Evolutionary conservation across 1,284 basidiomycete genomes (phyloP).

Genomic region (Malassezia sp.): DNA sequence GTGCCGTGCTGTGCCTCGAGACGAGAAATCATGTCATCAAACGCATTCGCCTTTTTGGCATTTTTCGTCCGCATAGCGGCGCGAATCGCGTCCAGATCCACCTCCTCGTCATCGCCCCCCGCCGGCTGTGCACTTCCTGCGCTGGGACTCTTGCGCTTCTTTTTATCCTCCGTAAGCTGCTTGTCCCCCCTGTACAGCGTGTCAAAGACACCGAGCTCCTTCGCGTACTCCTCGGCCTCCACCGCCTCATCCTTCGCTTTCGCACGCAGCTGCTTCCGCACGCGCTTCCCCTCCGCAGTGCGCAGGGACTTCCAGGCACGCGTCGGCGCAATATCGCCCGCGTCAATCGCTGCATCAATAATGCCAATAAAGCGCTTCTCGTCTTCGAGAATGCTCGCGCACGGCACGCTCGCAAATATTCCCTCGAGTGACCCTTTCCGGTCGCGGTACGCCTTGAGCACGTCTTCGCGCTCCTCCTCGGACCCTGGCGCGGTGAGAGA

Average conservation of each 20-base stretch:
- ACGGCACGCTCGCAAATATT: slow-evolving; percentile 40
- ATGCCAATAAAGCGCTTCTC: slow-evolving; percentile 28
- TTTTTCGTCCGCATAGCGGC: slow-evolving; percentile 29
- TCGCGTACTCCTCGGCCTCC: slow-evolving; percentile 35
- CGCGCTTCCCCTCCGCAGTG: slow-evolving; percentile 20
- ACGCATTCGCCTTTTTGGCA: slow-evolving; percentile 21
- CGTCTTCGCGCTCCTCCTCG: slow-evolving; percentile 36
- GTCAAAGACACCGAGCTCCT: slow-evolving; percentile 43
- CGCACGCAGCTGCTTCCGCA: slow-evolving; percentile 21
- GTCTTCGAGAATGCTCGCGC: slow-evolving; percentile 33
- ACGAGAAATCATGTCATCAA: slow-evolving; percentile 34
- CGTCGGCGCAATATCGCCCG: slow-evolving; percentile 21
- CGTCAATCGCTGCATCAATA: slow-evolving; percentile 26
- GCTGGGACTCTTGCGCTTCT: slow-evolving; percentile 9
- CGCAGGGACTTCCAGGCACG: slow-evolving; percentile 17
- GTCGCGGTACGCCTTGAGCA: slow-evolving; percentile 31
- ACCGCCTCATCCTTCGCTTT: slow-evolving; percentile 28
- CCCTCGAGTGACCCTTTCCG: slow-evolving; percentile 24
- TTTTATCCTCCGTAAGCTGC: slow-evolving; percentile 17
- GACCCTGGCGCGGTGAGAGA: slow-evolving; percentile 20
- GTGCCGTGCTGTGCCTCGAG: slow-evolving; percentile 31
- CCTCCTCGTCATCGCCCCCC: slow-evolving; percentile 19
- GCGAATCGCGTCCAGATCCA: slow-evolving; percentile 20
- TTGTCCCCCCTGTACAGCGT: slow-evolving; percentile 24
- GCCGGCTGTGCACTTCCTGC: background rate